Evolutionary conservation across 208 protist genomes (phyloP).

Genomic region (Wallacemonas collosoma): DNA sequence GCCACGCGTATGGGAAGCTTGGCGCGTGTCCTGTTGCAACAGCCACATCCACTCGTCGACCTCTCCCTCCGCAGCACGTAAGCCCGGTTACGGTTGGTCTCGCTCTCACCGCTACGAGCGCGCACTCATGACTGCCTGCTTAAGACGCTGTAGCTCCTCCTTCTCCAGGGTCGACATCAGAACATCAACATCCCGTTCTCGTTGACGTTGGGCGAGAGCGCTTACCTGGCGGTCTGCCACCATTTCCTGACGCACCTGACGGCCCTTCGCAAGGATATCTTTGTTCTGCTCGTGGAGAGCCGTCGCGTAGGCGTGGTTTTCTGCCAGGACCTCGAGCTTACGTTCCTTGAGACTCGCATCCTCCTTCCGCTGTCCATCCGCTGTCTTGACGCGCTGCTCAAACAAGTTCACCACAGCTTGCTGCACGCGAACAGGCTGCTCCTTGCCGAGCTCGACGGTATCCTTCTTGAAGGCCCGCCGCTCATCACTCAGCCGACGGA

Average conservation of each 20-base stretch:
- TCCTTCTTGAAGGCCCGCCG: conserved; percentile 34
- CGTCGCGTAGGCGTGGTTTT: conserved; percentile 25
- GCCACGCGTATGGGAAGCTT: too few relatives aligned
- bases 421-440: conserved; percentile 24
- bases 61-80: too few relatives aligned
- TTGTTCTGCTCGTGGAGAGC: conserved; percentile 29
- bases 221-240: conserved; percentile 19
- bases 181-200: conserved; percentile 31
- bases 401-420: conserved; percentile 31
- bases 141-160: conserved; percentile 40
- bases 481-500: conserved; percentile 31
- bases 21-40: too few relatives aligned
- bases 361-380: conserved; percentile 33
- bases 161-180: conserved; percentile 28
- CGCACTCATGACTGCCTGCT: conserved; percentile 24
- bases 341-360: conserved; percentile 19
- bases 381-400: conserved; percentile 20
- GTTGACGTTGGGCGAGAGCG: conserved; percentile 28
- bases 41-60: too few relatives aligned
- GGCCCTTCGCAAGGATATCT: conserved; percentile 22
- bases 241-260: conserved; percentile 21
- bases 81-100: too few relatives aligned
- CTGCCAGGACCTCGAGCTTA: conserved; percentile 22
- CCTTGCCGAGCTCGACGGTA: conserved; percentile 27
- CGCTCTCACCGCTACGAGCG: background rate